A percentile compares a stretch with the other conserved stretches of the same genome.
These are phyloP conservation scores for Plantago major DNA, from an alignment of 257 asterid genomes.

Conservation along the genomic window DNA sequence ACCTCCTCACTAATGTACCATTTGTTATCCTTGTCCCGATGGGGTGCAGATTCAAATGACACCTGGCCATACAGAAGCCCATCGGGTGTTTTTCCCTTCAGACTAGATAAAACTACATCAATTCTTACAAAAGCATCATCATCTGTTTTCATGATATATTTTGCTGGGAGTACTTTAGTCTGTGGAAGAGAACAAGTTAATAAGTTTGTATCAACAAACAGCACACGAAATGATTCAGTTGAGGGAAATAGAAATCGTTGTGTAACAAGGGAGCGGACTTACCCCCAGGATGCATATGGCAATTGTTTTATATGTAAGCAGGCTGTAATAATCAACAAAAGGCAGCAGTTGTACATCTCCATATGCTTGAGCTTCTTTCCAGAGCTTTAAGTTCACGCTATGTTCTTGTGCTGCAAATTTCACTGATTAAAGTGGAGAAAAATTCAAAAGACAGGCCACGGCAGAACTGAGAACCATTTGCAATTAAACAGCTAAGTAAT, in stretches of 20 bases:
- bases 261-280: constrained; percentile 16
- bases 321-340: constrained; percentile 81
- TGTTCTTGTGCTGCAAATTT: constrained; percentile 72
- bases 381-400: constrained; percentile 65
- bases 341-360: constrained; percentile 96
- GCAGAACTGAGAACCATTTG: not conserved
- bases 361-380: constrained; percentile 80
- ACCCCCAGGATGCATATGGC: constrained; percentile 89
- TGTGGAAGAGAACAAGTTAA: constrained; percentile 26
- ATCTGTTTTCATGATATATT: constrained; percentile 83
- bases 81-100: constrained; percentile 44
- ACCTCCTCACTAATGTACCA: constrained; percentile 92
- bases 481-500: not conserved
- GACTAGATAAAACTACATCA: constrained; percentile 66
- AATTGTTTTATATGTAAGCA: constrained; percentile 80
- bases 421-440: constrained; percentile 8
- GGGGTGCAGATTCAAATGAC: constrained; percentile 76
- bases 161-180: constrained; percentile 70
- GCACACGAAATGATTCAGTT: not conserved
- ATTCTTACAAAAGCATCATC: constrained; percentile 98
- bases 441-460: not conserved
- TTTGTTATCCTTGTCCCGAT: constrained; percentile 77
- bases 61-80: constrained; percentile 74
- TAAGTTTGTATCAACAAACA: not conserved
- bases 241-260: not conserved